phyloP scores from a whole-genome alignment of 2,329 filamentous ascomycete species.

The Xylariaceae sp. region DNA sequence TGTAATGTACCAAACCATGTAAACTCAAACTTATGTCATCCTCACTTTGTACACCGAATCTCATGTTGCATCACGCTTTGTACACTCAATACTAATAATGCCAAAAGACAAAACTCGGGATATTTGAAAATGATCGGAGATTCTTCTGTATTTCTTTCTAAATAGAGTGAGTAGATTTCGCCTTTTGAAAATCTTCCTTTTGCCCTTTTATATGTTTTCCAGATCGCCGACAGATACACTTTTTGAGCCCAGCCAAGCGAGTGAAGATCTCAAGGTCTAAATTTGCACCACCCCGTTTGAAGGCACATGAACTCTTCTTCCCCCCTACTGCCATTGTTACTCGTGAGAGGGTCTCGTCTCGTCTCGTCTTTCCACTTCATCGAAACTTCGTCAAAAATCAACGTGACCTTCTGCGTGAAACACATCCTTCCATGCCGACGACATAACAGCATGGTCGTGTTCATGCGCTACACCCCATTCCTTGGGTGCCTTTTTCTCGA shows the following conservation, averaged over 20 bases:
- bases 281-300: conserved; percentile 5
- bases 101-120: too few species aligned
- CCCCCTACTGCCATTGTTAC: conserved; percentile 7
- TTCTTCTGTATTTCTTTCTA: conserved; percentile 20
- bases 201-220: too few species aligned
- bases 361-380: conserved; percentile 8
- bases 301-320: conserved; percentile 3
- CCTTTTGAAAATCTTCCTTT: too few species aligned
- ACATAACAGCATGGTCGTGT: background rate
- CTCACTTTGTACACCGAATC: too few species aligned
- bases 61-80: too few species aligned
- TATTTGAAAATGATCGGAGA: conserved; percentile 26
- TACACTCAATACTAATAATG: too few species aligned
- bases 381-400: background rate
- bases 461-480: conserved; percentile 2
- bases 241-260: conserved; percentile 4
- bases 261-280: conserved; percentile 13
- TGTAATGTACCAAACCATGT: too few species aligned
- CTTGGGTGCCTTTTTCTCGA: conserved; percentile 2
- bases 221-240: conserved; percentile 3
- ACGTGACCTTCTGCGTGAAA: conserved; percentile 6
- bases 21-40: too few species aligned
- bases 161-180: conserved; percentile 9
- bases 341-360: conserved; percentile 9
- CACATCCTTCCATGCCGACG: conserved; percentile 3